Percentiles rank a stretch among this genome's conserved stretches.
These are phyloP conservation scores for Carex scoparia DNA, from an alignment of 176 grass and related monocot genomes.

Conservation along the genomic window DNA sequence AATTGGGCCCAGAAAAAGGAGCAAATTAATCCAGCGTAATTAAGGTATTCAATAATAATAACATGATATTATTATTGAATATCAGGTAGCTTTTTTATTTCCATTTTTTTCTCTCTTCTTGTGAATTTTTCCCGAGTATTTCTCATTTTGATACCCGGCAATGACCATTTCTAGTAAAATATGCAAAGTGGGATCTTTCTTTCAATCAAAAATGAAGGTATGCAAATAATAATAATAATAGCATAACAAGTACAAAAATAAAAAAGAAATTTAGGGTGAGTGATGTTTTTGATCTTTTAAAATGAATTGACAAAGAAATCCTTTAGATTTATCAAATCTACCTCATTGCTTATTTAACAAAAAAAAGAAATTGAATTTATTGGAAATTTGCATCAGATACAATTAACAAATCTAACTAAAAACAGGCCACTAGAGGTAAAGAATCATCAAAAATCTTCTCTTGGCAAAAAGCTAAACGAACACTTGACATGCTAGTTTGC, in stretches of 20 bases:
- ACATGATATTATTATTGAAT: too few species aligned
- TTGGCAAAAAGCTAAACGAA: not conserved
- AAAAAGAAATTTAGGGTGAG: not conserved
- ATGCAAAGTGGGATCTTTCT: not conserved
- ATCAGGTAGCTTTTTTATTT: not conserved
- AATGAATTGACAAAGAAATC: not conserved
- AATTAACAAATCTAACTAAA: not conserved
- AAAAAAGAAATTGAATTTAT: not conserved
- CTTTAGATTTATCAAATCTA: not conserved
- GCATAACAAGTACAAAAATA: not conserved
- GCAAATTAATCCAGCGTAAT: not conserved
- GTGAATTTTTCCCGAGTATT: not conserved
- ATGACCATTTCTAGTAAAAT: not conserved
- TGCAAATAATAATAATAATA: not conserved
- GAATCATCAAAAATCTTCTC: not conserved
- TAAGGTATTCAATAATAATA: not conserved
- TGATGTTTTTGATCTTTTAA: not conserved
- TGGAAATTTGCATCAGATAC: not conserved
- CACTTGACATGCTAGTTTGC: conserved; percentile 28
- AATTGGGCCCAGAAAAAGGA: not conserved
- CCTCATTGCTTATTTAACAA: not conserved
- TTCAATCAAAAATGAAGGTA: not conserved
- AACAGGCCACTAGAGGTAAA: not conserved
- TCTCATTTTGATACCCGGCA: too few species aligned
- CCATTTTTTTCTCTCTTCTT: not conserved